Evolutionary conservation across 2,329 filamentous ascomycete species (phyloP).

Genomic region (Pestalotiopsis sp.): DNA sequence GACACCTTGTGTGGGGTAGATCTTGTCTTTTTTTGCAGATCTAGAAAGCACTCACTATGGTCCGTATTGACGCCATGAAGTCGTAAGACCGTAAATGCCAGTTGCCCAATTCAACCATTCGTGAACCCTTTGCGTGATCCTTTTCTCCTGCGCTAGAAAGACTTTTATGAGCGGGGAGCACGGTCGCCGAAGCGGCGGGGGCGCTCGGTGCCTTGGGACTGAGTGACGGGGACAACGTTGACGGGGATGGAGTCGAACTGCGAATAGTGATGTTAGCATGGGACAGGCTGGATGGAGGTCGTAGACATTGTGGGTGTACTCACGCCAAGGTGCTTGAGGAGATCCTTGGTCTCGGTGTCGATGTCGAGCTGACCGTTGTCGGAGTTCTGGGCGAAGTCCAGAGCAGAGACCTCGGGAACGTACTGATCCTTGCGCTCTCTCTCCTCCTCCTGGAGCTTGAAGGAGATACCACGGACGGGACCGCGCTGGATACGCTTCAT

Average conservation of each 20-base stretch:
- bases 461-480: constrained; percentile 99
- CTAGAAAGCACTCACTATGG: constrained; percentile 61
- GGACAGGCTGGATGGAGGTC: neutral
- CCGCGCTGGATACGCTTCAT: constrained; percentile 99
- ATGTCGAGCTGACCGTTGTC: constrained; percentile 94
- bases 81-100: constrained; percentile 44
- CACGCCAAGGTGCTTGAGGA: constrained; percentile 98
- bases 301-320: constrained; percentile 44
- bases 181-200: constrained; percentile 76
- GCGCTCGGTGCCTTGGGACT: constrained; percentile 85
- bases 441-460: constrained; percentile 99
- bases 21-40: constrained; percentile 57
- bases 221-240: constrained; percentile 89
- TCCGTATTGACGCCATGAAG: constrained; percentile 59
- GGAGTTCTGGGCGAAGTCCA: constrained; percentile 95
- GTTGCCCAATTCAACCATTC: constrained; percentile 40
- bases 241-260: constrained; percentile 98
- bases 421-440: constrained; percentile 99
- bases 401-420: constrained; percentile 96
- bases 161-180: constrained; percentile 31
- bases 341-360: constrained; percentile 97
- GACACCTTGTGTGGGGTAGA: constrained; percentile 78
- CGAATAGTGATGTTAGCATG: constrained; percentile 30
- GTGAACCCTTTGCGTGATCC: constrained; percentile 12
- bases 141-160: neutral